phyloP scores from a whole-genome alignment of 2,329 filamentous ascomycete genomes.

The Nemania sp. region DNA sequence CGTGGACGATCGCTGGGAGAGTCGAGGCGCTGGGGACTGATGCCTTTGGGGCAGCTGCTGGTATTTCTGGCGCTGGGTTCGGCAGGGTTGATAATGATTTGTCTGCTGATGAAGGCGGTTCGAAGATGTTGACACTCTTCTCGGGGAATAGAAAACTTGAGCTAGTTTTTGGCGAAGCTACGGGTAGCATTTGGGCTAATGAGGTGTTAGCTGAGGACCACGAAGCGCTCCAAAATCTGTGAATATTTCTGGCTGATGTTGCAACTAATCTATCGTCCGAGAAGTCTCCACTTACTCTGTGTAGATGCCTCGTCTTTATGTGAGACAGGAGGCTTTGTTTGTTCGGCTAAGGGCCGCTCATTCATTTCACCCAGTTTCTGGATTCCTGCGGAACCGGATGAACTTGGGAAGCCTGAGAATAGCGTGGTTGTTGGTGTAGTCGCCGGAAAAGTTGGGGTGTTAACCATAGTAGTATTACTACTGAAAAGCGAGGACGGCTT shows the following conservation, averaged over 20 bases:
- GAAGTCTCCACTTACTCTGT: constrained; percentile 12
- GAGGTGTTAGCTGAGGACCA: constrained; percentile 5
- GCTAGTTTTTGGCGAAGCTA: too few species aligned
- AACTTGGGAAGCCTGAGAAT: not conserved
- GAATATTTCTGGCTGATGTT: not conserved
- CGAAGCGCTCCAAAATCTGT: not conserved
- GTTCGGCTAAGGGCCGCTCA: not conserved
- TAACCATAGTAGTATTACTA: not conserved
- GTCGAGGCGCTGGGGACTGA: not conserved
- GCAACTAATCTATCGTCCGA: not conserved
- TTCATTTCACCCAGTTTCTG: constrained; percentile 4
- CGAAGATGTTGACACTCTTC: too few species aligned
- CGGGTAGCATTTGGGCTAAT: too few species aligned
- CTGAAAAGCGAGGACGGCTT: constrained; percentile 8
- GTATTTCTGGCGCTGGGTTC: too few species aligned
- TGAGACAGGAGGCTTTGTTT: not conserved
- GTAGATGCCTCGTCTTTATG: not conserved
- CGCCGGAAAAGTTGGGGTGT: too few species aligned
- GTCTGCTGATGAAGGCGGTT: too few species aligned
- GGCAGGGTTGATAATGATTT: too few species aligned
- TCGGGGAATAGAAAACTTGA: too few species aligned
- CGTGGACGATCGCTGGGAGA: constrained; percentile 34
- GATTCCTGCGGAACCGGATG: not conserved
- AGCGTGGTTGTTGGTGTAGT: not conserved
- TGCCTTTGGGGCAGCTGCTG: not conserved